Base-by-base conservation (phyloP, 2,329 filamentous ascomycete species). In the Byssothecium circinans region DNA sequence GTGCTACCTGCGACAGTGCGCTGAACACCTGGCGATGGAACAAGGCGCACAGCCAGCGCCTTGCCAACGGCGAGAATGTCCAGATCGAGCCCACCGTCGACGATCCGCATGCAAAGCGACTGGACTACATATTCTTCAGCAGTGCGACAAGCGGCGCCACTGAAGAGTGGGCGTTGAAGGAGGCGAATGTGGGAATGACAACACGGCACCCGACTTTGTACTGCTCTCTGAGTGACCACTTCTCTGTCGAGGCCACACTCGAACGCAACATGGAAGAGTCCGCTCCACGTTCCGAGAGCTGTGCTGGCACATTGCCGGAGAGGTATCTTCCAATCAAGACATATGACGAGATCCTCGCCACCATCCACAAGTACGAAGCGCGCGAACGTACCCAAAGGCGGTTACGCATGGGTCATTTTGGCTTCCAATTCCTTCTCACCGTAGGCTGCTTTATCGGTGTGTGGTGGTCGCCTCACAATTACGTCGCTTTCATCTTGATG, bases 11-110 rank as follows among this genome's bases (percentile, higher is more conserved):
- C 61, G 89, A 96, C 67, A 87, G 85, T 47, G 82, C 84, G 8
- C 83, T 88, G 63, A 97, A 97, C 70, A 96, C 92, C 3, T 99
- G 94, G 94, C 81, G 91, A 35, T 97, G 92, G 92, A 79, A 83
- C 48, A 83, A 88, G 61, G 75, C 75, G 14, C 78, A 88, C 60
- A 86, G 84, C 68, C 87, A 87, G 62, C 78, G 79, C 5, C 75
- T 95, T 2, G 81, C 81, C 14, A 81, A 82, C 37, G 86, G 86
- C 0, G 79, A 81, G 45, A 79, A 85, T n/a, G 77, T 84, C 33
- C 70, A 76, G 4, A 78, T 95, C 6, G 77, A 86, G n/a, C 79
- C 81, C 0, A 79, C 86, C 38, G 81, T 82, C 0, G 71, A 78
- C 3, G 91, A 96, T 65, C 83, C 83, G 0, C 78, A 77, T 19